Percentiles rank a stretch among this genome's conserved stretches.
Conservation (phyloP, 1,139 yeast species). For the Kluyveromyces marxianus region DNA sequence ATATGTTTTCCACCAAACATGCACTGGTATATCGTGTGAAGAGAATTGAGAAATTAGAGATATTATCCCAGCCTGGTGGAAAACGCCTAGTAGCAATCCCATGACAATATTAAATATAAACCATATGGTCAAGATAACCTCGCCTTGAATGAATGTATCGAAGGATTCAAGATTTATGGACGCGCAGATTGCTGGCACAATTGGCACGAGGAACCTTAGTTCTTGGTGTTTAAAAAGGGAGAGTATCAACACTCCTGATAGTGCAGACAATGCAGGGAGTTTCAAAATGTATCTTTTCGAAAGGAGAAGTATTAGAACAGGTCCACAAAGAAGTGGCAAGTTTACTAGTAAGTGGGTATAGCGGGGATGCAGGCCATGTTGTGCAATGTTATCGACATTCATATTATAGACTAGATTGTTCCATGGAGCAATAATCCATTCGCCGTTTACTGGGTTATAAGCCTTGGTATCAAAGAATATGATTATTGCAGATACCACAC, state of each 20-base stretch:
- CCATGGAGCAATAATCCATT: conserved; percentile 57
- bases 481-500: conserved; percentile 34
- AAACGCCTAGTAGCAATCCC: conserved; percentile 63
- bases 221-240: conserved; percentile 89
- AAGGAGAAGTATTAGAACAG: conserved; percentile 47
- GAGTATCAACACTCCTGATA: conserved; percentile 54
- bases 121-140: conserved; percentile 43
- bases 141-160: conserved; percentile 17
- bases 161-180: conserved; percentile 43
- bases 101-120: conserved; percentile 53
- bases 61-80: conserved; percentile 87
- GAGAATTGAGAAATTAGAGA: conserved; percentile 45
- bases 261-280: conserved; percentile 50
- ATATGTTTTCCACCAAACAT: conserved; percentile 91
- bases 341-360: conserved; percentile 70
- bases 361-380: conserved; percentile 79
- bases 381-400: conserved; percentile 47
- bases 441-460: conserved; percentile 13
- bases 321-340: conserved; percentile 77
- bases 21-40: conserved; percentile 29
- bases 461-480: conserved; percentile 48
- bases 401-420: conserved; percentile 72
- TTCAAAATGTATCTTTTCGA: conserved; percentile 10
- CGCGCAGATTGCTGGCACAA: conserved; percentile 70
- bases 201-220: conserved; percentile 71